phyloP scores from a whole-genome alignment of 192 early-diverging fungal species.

The Linnemannia elongata region DNA sequence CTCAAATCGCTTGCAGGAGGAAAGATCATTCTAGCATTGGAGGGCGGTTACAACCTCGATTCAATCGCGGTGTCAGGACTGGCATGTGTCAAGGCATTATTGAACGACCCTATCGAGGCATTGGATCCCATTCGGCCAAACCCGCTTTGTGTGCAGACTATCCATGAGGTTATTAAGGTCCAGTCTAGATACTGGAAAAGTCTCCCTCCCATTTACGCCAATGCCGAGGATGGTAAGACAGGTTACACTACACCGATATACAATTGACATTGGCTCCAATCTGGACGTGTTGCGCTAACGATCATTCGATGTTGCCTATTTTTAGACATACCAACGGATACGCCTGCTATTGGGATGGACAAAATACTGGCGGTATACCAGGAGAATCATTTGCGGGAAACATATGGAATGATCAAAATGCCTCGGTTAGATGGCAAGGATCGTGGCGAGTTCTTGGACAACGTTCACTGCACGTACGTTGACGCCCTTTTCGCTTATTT shows the following conservation, averaged over 20 bases:
- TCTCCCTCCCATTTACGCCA: conserved; percentile 46
- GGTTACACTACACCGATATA: background rate
- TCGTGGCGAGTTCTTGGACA: conserved; percentile 33
- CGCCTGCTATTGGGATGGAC: background rate
- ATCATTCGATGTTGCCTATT: background rate
- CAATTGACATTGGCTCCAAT: background rate
- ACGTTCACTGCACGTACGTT: conserved; percentile 58
- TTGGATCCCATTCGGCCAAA: conserved; percentile 59
- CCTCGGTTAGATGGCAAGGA: conserved; percentile 39
- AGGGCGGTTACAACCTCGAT: conserved; percentile 91
- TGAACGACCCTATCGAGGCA: conserved; percentile 70
- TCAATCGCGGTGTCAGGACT: conserved; percentile 80
- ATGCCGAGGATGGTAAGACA: conserved; percentile 48
- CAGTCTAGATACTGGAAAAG: conserved; percentile 67
- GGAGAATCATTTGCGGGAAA: conserved; percentile 17
- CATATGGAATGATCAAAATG: conserved; percentile 46
- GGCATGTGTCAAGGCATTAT: conserved; percentile 81
- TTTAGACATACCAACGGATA: conserved; percentile 19
- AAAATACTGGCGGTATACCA: conserved; percentile 26
- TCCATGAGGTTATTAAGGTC: conserved; percentile 60
- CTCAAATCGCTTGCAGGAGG: conserved; percentile 79
- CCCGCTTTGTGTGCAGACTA: conserved; percentile 58
- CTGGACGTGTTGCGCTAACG: background rate
- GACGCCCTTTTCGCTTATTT: too few species aligned
- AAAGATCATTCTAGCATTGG: conserved; percentile 87